phyloP scores from a whole-genome alignment of 2,329 filamentous ascomycete species.

The Onygenales sp. region DNA sequence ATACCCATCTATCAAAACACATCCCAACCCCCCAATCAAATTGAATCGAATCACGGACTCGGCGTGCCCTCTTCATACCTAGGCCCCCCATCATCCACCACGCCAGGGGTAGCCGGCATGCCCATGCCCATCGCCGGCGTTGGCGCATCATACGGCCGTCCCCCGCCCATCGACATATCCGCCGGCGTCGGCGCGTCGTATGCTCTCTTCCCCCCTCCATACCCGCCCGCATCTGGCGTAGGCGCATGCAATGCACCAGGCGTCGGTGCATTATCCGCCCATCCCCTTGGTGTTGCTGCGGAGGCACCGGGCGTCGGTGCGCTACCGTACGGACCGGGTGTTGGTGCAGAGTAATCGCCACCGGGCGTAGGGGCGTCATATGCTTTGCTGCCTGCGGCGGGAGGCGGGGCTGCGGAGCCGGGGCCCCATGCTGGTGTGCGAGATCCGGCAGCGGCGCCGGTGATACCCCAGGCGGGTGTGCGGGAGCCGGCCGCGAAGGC shows the following conservation, averaged over 20 bases:
- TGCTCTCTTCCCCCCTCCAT: slow-evolving; percentile 14
- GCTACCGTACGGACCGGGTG: slow-evolving; percentile 45
- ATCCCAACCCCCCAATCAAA: neutral
- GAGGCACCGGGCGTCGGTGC: slow-evolving; percentile 63
- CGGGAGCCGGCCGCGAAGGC: slow-evolving; percentile 61
- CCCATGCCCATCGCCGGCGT: slow-evolving; percentile 35
- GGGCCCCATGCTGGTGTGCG: slow-evolving; percentile 37
- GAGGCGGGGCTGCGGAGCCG: slow-evolving; percentile 19
- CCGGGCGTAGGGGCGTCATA: slow-evolving; percentile 71
- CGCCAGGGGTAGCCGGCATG: slow-evolving; percentile 29
- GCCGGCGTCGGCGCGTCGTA: slow-evolving; percentile 33
- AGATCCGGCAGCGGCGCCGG: slow-evolving; percentile 17
- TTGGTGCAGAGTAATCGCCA: slow-evolving; percentile 55
- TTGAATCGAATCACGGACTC: slow-evolving; percentile 22
- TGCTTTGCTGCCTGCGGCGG: slow-evolving; percentile 24
- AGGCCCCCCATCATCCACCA: slow-evolving; percentile 31
- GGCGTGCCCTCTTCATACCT: slow-evolving; percentile 36
- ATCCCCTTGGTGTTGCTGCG: slow-evolving; percentile 42
- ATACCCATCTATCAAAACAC: no score
- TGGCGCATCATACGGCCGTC: slow-evolving; percentile 36
- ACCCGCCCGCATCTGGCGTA: slow-evolving; percentile 25
- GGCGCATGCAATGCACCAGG: slow-evolving; percentile 38
- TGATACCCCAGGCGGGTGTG: slow-evolving; percentile 63
- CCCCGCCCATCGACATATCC: slow-evolving; percentile 11
- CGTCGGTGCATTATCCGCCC: slow-evolving; percentile 36